Percentiles rank a stretch among this genome's conserved stretches.
Conservation (phyloP, 176 grass and related monocot species). For the Tillandsia leiboldiana region DNA sequence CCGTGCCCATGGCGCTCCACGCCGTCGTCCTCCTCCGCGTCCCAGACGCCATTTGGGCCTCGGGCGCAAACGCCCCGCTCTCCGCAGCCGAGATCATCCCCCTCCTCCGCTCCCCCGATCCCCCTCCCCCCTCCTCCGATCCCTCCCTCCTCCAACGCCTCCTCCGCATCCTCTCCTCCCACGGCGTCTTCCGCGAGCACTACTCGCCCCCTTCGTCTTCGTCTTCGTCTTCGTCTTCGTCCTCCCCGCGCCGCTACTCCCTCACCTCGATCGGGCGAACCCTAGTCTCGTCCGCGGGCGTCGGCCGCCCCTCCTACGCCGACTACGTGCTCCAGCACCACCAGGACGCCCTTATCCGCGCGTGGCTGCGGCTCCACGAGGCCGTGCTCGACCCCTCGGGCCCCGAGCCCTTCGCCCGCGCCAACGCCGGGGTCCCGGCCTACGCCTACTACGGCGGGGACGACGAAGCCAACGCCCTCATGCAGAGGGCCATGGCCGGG, state of each 20-base stretch:
- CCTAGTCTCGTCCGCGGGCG: slow-evolving; percentile 19
- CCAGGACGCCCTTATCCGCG: slow-evolving; percentile 67
- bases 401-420: slow-evolving; percentile 64
- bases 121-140: slow-evolving; percentile 21
- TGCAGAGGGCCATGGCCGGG: slow-evolving; percentile 63
- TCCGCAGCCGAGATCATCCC: slow-evolving; percentile 25
- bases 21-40: slow-evolving; percentile 55
- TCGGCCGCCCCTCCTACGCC: slow-evolving; percentile 37
- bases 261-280: slow-evolving; percentile 58
- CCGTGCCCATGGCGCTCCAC: slow-evolving; percentile 73
- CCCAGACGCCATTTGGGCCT: slow-evolving; percentile 36
- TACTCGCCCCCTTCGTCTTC: background rate
- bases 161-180: slow-evolving; percentile 60
- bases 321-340: slow-evolving; percentile 88
- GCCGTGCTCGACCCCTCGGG: slow-evolving; percentile 63
- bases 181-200: slow-evolving; percentile 51
- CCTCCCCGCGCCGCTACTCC: slow-evolving; percentile 32
- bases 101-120: slow-evolving; percentile 13
- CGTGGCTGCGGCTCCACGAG: slow-evolving; percentile 65
- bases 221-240: too few species aligned
- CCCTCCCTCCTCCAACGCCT: slow-evolving; percentile 47
- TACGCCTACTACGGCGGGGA: slow-evolving; percentile 68
- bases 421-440: slow-evolving; percentile 49
- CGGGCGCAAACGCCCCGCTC: slow-evolving; percentile 38
- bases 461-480: slow-evolving; percentile 44